Evolutionary conservation across 2,329 filamentous ascomycete genomes (phyloP).

Genomic region (Plectosphaerella sp.): DNA sequence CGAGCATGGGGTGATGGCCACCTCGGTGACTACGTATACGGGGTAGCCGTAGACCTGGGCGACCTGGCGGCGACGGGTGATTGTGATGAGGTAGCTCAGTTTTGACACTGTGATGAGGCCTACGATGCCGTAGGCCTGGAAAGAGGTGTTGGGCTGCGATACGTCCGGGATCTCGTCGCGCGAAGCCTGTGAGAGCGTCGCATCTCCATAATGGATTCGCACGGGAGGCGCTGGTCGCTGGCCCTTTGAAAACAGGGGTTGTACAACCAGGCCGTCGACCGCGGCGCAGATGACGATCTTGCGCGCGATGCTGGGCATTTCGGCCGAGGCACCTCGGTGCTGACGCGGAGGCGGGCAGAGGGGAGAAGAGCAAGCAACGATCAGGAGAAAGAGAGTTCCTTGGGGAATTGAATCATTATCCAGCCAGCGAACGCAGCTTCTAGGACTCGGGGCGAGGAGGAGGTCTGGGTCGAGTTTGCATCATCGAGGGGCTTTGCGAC

Average conservation of each 20-base stretch:
- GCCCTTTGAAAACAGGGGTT: conserved; percentile 61
- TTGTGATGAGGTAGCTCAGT: conserved; percentile 78
- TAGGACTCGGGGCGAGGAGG: no score
- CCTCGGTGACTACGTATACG: conserved; percentile 82
- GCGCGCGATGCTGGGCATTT: conserved; percentile 73
- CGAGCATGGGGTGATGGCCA: conserved; percentile 83
- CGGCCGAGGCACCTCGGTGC: not conserved
- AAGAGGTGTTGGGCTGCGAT: conserved; percentile 41
- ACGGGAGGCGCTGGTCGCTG: conserved; percentile 52
- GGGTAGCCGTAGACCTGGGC: conserved; percentile 79
- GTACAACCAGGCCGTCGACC: conserved; percentile 77
- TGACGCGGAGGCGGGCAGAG: conserved; percentile 8
- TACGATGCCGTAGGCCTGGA: conserved; percentile 57
- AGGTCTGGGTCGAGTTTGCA: no score
- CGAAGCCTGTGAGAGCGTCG: conserved; percentile 36
- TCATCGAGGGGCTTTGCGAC: no score
- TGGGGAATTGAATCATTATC: not conserved
- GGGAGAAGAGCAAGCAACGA: conserved; percentile 5
- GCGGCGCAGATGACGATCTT: conserved; percentile 79
- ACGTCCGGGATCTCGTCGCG: conserved; percentile 42
- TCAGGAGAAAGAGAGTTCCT: not conserved
- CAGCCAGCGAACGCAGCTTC: no score
- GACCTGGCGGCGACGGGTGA: conserved; percentile 81
- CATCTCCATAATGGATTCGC: conserved; percentile 65
- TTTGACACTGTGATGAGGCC: conserved; percentile 78